A percentile compares a stretch with the other conserved stretches of the same genome.
phyloP scores from a whole-genome alignment of 2,329 filamentous ascomycete species.

The Exophiala sp. region DNA sequence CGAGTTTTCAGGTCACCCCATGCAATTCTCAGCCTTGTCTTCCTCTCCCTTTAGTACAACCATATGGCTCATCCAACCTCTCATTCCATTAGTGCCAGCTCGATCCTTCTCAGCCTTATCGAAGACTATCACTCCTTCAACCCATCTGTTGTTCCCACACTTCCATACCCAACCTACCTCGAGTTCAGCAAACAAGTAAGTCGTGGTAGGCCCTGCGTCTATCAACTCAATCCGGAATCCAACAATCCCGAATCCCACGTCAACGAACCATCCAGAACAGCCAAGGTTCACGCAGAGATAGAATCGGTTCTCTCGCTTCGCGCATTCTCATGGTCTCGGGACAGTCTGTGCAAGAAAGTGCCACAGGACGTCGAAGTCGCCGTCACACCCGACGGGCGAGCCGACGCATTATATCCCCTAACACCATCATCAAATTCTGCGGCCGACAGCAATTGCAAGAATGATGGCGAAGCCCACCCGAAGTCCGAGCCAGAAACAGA shows the following conservation, averaged over 20 bases:
- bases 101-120: conserved; percentile 15
- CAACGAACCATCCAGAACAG: background rate
- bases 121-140: conserved; percentile 29
- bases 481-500: conserved; percentile 5
- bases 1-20: too few relatives aligned
- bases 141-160: conserved; percentile 10
- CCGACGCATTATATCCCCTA: conserved; percentile 23
- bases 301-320: conserved; percentile 6
- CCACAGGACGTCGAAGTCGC: conserved; percentile 25
- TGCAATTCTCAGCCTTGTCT: too few relatives aligned
- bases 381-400: conserved; percentile 26
- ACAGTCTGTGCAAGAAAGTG: conserved; percentile 17
- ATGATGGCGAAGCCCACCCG: background rate
- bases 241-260: background rate
- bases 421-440: too few relatives aligned
- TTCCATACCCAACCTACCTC: conserved; percentile 21
- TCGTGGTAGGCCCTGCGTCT: conserved; percentile 24
- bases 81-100: background rate
- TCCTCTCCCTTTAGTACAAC: too few relatives aligned
- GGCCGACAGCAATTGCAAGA: too few relatives aligned
- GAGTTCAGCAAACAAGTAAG: conserved; percentile 27
- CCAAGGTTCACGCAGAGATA: background rate
- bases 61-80: too few relatives aligned
- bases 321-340: conserved; percentile 24
- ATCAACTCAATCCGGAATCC: conserved; percentile 10